Base-by-base conservation (phyloP, 441 rosid species). In the Pelargonium myrrhifolium region DNA sequence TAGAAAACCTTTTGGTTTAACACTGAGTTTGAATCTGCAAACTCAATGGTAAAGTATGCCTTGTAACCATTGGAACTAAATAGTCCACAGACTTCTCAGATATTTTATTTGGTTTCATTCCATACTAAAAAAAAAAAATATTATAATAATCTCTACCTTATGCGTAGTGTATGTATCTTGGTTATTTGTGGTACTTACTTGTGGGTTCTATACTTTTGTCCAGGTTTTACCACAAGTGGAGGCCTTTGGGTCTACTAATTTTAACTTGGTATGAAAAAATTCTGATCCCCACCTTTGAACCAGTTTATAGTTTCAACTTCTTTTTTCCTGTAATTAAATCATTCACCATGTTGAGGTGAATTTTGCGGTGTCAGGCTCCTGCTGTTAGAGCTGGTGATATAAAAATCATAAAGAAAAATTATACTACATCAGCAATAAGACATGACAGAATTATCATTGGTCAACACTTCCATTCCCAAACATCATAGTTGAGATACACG, bases 201-300 rank as follows among this genome's bases (percentile, higher is more conserved):
- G 24, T 47, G 62, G 62, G 6, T 62, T 6, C 66, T 67, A 68
- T 59, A 37, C 40, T 47, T 56, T 47, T 72, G 60, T 68, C 58
- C 89, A 94, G 99, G 86, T 77, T 72, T 75, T 92, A 75, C 85
- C 93, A 2, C 77, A 75, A 78, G 77, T 92, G 76, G 95, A 81
- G 73, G 99, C 97, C 75, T 83, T 77, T 66, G 88, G 88, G 68
- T 78, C 90, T 59, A 75, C 71, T 15, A 83, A 86, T 76, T 85
- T 90, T 76, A 78, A 81, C 72, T 69, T 94, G 97, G 98, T 94
- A 87, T 47, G 80, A 45, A 70, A 21, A 66, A 53, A 51, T 67
- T 63, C 62, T 69, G 37, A 20, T 62, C 26, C 47, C 6, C 59
- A n/a, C 37, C n/a, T 18, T 58, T 31, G 35, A 47, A 47, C 53